Conservation (phyloP, 179 eudicot genomes). For the Sideroxylon spinosum region DNA sequence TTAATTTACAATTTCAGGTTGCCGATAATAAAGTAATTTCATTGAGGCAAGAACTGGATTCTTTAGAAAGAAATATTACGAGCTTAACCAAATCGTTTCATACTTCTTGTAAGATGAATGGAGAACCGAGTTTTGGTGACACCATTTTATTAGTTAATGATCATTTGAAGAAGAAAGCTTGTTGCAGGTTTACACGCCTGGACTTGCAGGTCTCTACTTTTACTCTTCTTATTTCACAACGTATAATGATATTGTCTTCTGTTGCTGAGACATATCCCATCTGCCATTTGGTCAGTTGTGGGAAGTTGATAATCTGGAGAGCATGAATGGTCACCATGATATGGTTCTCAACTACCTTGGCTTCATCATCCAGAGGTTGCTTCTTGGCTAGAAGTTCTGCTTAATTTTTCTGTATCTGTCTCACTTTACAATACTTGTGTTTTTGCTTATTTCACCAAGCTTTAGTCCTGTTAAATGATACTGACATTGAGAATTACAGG, state of each 20-base stretch:
- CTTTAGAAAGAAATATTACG: constrained; percentile 35
- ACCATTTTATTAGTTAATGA: constrained; percentile 34
- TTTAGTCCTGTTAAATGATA: background rate
- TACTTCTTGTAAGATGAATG: constrained; percentile 35
- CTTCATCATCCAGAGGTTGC: constrained; percentile 65
- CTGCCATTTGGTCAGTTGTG: constrained; percentile 50
- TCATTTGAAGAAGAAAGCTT: constrained; percentile 49
- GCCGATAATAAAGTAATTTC: constrained; percentile 33
- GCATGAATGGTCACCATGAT: constrained; percentile 34
- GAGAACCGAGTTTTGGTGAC: constrained; percentile 33
- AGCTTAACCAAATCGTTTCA: constrained; percentile 42
- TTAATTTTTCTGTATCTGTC: constrained; percentile 8
- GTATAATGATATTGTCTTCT: background rate
- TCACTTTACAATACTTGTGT: background rate
- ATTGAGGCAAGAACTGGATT: constrained; percentile 42
- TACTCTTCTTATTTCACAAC: constrained; percentile 9
- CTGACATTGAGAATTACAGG: constrained; percentile 33
- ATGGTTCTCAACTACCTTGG: constrained; percentile 50
- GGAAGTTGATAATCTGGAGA: constrained; percentile 49
- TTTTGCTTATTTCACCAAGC: background rate
- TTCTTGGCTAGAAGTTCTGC: constrained; percentile 12
- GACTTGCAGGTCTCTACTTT: constrained; percentile 60
- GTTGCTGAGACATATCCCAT: constrained; percentile 24
- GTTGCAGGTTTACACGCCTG: constrained; percentile 49
- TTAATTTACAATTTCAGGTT: constrained; percentile 38